Base-by-base conservation (phyloP, 192 early-diverging fungal genomes). In the Podila clonocystis region DNA sequence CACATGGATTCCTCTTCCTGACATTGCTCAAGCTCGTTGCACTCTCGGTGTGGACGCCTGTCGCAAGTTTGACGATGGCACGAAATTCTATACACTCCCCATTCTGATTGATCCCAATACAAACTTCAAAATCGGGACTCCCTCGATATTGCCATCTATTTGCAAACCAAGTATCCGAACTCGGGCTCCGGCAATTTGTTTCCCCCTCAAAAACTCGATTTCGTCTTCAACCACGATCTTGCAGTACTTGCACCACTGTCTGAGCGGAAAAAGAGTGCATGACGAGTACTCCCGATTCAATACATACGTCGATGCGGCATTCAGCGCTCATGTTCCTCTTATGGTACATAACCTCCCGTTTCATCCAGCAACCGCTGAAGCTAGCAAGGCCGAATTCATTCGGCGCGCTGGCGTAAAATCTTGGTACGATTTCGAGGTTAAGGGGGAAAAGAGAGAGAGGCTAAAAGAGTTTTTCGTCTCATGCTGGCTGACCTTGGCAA, bases 1-100 rank as follows among this genome's bases (percentile, higher is more conserved):
- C 55, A 57, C 26, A 24, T 57, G 55, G 55, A 22, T 57, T 57
- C 26, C n/a, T 57, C 20, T 57, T n/a, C 55, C 55, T 22, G 55
- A 57, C 55, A 8, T 57, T 28, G 26, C 55, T 57, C 55, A 28
- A 57, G 55, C 24, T 57, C 55, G 55, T 57, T 17, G 55, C 55
- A 22, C 22, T 28, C 55, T 57, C 55, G 55, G 17, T 57, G 26
- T 57, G 55, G 55, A 57, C 11, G 55, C 55, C 55, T 8, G 55
- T 28, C 55, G 55, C 55, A 57, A 57, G 20, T 57, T 57, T 57
- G 55, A 22, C 55, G 55, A 57, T 28, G 55, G 55, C 55, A 57
- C n/a, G 55, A 28, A 57, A n/a, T 57, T 57, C 11, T 57, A 57
- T 57, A 57, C 55, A 57, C 55, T 57, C 55, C 55, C 55, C 26